Conservation (phyloP, 257 asterid genomes). For the Misopates orontium region DNA sequence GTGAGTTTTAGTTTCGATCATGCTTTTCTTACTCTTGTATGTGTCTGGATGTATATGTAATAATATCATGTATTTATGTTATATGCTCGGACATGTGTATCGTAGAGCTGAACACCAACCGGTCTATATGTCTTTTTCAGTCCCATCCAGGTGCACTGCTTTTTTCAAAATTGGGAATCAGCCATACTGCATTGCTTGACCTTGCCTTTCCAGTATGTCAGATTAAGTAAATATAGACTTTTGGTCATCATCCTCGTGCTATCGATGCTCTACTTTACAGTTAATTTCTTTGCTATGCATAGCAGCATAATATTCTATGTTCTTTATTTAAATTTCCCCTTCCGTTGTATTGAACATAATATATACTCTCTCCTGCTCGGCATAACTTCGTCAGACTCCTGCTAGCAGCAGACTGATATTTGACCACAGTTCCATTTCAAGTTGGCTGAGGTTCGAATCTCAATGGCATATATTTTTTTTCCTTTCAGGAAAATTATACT, state of each 20-base stretch:
- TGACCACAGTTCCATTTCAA: neutral
- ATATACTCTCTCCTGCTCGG: neutral
- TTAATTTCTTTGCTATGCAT: too few relatives aligned
- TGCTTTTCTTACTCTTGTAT: neutral
- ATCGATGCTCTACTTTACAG: neutral
- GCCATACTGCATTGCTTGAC: constrained; percentile 91
- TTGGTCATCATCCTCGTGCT: neutral
- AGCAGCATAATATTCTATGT: neutral
- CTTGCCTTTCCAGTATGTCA: constrained; percentile 82
- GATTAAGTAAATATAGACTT: too few relatives aligned
- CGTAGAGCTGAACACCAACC: too few relatives aligned
- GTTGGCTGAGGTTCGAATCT: constrained; percentile 11
- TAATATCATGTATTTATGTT: neutral
- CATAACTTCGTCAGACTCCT: too few relatives aligned
- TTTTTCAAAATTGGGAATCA: constrained; percentile 83
- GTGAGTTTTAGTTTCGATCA: constrained; percentile 43
- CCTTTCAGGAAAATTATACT: constrained; percentile 87
- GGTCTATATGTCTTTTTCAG: too few relatives aligned
- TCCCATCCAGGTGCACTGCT: constrained; percentile 81
- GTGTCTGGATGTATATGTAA: neutral
- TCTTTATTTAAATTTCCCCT: too few relatives aligned
- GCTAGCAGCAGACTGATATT: neutral
- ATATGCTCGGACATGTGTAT: constrained; percentile 4
- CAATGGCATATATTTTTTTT: constrained; percentile 16
- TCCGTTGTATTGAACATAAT: too few relatives aligned